Base-by-base conservation (phyloP, 768 basidiomycete genomes). In the Pulveroboletus ravenelii region DNA sequence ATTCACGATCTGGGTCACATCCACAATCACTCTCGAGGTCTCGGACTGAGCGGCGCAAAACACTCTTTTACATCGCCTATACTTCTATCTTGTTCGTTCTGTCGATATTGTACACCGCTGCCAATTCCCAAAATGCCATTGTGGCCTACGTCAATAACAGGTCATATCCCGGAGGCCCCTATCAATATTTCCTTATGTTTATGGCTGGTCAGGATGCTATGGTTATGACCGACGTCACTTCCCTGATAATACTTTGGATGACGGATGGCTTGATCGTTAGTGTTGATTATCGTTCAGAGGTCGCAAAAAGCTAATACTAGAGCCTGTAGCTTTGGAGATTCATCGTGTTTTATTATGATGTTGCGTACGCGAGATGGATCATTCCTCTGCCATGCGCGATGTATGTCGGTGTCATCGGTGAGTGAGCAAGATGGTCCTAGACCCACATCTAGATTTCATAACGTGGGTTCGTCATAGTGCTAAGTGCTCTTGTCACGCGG, bases 121-220 rank as follows among this genome's bases (percentile, higher is more conserved):
- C 61, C 23, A 69, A 64, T 46, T 63, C 65, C 34, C 62, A 60
- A 39, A 57, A 58, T 8, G 57, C 70, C 8, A 55, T 63, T 41
- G 43, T 70, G 6, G 58, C 56, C 50, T 69, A 61, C 44, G 55
- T 69, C 37, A 53, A 69, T 10, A 64, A 70, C 41, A 55, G 68
- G 44, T 30, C 54, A 20, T 69, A 60, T 31, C 55, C 55, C 1
- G 62, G 52, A 29, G 66, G 66, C 10, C 63, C 67, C 14, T 63
- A 45, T 27, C 38, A 52, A 17, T 70, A 62, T 36, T 60, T 45
- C 18, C 37, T 56, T 32, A 40, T 17, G 35, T 68, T 45, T 42
- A 68, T 65, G 66, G 50, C 54, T n/a, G 43, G 55, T 35, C 59
- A 66, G 47, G 39, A 15, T 15, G 39, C 42, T 43, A 61, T 62